phyloP scores from a whole-genome alignment of 1,284 basidiomycete genomes.

The Ustilago hordei region DNA sequence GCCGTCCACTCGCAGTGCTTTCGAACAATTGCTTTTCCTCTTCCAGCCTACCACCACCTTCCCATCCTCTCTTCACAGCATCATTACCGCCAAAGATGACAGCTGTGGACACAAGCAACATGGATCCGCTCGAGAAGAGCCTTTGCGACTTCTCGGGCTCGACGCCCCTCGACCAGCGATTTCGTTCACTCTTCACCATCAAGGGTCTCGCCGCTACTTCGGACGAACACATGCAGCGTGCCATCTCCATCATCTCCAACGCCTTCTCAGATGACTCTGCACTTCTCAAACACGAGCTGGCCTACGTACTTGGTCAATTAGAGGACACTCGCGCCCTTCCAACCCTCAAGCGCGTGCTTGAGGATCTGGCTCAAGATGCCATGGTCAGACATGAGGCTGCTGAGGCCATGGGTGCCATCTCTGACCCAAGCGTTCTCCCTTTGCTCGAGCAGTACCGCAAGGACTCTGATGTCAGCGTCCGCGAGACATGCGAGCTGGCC shows the following conservation, averaged over 20 bases:
- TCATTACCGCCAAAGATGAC: constrained; percentile 19
- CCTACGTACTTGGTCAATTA: constrained; percentile 96
- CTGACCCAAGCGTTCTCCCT: constrained; percentile 77
- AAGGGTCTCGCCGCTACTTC: constrained; percentile 77
- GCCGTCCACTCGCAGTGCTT: background rate
- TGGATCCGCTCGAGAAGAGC: constrained; percentile 54
- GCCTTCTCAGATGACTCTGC: constrained; percentile 89
- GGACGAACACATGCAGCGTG: constrained; percentile 68
- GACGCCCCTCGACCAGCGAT: constrained; percentile 86
- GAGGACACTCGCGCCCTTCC: constrained; percentile 81
- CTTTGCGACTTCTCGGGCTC: constrained; percentile 73
- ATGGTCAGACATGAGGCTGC: constrained; percentile 99
- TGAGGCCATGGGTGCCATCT: constrained; percentile 97
- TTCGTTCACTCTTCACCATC: constrained; percentile 91
- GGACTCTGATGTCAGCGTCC: constrained; percentile 83
- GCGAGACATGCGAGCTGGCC: constrained; percentile 98
- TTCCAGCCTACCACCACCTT: background rate
- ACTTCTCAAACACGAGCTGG: constrained; percentile 94
- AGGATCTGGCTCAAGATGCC: constrained; percentile 80
- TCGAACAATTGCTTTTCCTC: background rate
- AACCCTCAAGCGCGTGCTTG: constrained; percentile 81
- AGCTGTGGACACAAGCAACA: constrained; percentile 33
- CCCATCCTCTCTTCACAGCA: background rate
- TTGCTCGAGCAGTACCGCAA: constrained; percentile 80
- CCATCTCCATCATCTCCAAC: constrained; percentile 85